Evolutionary conservation across 768 basidiomycete genomes (phyloP).

Genomic region (Tricholoma hemisulphureum): DNA sequence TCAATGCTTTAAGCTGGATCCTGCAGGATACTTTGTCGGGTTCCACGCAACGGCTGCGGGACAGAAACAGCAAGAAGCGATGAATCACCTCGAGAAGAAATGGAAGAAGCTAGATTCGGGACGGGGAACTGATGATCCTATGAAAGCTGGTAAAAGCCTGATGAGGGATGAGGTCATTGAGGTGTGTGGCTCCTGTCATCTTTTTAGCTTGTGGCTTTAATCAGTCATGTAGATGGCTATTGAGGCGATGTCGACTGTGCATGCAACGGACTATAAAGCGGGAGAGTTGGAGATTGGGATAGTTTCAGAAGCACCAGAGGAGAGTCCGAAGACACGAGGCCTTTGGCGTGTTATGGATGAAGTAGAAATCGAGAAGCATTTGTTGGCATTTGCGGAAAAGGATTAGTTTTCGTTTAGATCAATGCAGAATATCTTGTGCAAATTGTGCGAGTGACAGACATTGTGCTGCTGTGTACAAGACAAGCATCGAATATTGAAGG

Average conservation of each 20-base stretch:
- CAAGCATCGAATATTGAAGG: not conserved
- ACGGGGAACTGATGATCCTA: slow-evolving; percentile 74
- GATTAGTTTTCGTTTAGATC: slow-evolving; percentile 46
- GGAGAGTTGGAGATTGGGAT: slow-evolving; percentile 96
- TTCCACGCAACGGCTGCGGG: slow-evolving; percentile 97
- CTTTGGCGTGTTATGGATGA: slow-evolving; percentile 78
- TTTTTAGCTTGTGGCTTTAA: not conserved
- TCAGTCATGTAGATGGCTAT: slow-evolving; percentile 73
- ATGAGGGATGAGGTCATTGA: slow-evolving; percentile 83
- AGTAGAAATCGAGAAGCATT: slow-evolving; percentile 72
- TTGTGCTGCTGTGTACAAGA: not conserved
- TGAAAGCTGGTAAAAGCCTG: slow-evolving; percentile 70
- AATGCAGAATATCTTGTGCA: not conserved
- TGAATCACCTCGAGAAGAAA: slow-evolving; percentile 98
- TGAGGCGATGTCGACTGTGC: slow-evolving; percentile 90
- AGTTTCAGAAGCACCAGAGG: slow-evolving; percentile 73
- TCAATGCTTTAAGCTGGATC: slow-evolving; percentile 98
- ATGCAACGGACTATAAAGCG: slow-evolving; percentile 94
- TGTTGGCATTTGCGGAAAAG: slow-evolving; percentile 87
- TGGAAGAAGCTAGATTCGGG: slow-evolving; percentile 93
- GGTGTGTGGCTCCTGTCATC: slow-evolving; percentile 43
- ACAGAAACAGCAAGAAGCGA: slow-evolving; percentile 97
- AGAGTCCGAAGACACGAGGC: slow-evolving; percentile 68
- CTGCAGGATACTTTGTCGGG: slow-evolving; percentile 97
- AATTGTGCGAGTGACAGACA: not conserved